phyloP scores from a whole-genome alignment of 2,329 filamentous ascomycete genomes.

The Fusarium tanahbumbuense region DNA sequence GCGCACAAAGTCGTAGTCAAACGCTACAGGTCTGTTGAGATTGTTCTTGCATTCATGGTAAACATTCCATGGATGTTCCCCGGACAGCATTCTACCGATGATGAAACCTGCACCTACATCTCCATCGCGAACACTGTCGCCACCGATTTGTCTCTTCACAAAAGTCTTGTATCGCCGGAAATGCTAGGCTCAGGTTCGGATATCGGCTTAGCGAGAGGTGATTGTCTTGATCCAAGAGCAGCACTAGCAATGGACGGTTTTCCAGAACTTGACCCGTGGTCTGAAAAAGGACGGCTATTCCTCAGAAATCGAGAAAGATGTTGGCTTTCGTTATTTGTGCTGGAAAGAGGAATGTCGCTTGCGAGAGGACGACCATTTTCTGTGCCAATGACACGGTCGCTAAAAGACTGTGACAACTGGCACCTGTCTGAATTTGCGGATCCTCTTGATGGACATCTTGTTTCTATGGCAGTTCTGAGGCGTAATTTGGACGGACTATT shows the following conservation, averaged over 20 bases:
- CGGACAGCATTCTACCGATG: slow-evolving; percentile 74
- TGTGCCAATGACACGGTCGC: slow-evolving; percentile 72
- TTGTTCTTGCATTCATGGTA: slow-evolving; percentile 79
- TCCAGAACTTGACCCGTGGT: slow-evolving; percentile 68
- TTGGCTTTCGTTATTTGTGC: slow-evolving; percentile 78
- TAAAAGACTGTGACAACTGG: slow-evolving; percentile 77
- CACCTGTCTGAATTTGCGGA: slow-evolving; percentile 72
- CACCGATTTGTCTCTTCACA: slow-evolving; percentile 76
- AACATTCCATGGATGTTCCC: slow-evolving; percentile 82
- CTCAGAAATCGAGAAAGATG: slow-evolving; percentile 74
- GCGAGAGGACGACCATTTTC: slow-evolving; percentile 76
- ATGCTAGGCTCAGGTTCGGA: slow-evolving; percentile 58
- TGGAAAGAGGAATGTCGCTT: slow-evolving; percentile 77
- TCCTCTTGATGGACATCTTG: slow-evolving; percentile 75
- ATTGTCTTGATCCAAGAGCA: slow-evolving; percentile 74
- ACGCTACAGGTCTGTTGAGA: slow-evolving; percentile 76
- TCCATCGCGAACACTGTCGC: slow-evolving; percentile 76
- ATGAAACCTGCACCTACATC: slow-evolving; percentile 78
- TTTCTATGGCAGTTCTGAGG: slow-evolving; percentile 76
- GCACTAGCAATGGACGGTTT: slow-evolving; percentile 77
- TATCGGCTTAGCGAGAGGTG: slow-evolving; percentile 67
- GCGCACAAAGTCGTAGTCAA: slow-evolving; percentile 71
- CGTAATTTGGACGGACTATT: slow-evolving; percentile 72
- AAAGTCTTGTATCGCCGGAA: slow-evolving; percentile 69
- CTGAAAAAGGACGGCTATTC: slow-evolving; percentile 69